Conservation (phyloP, 106 monocot genomes). For the Acorus gramineus region DNA sequence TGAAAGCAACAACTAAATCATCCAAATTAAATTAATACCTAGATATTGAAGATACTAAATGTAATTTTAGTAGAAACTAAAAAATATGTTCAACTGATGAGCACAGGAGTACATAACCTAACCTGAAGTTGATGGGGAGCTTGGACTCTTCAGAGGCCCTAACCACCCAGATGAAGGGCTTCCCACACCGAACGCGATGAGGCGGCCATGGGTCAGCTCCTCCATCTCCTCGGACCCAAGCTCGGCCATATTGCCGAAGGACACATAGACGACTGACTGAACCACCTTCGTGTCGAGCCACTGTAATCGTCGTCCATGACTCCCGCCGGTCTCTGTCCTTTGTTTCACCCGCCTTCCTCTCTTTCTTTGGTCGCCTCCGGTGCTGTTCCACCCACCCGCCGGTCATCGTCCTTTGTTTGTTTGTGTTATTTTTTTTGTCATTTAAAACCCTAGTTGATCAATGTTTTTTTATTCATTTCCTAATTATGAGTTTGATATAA, state of each 20-base stretch:
- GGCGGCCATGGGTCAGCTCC: constrained; percentile 18
- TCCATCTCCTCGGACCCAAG: constrained; percentile 6
- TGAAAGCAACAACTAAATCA: no score
- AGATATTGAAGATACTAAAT: no score
- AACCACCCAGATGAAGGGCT: constrained; percentile 40
- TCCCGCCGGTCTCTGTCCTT: neutral
- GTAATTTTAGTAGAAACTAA: no score
- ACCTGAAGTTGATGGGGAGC: neutral
- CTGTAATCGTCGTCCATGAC: neutral
- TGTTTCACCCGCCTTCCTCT: constrained; percentile 10
- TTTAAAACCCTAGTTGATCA: no score
- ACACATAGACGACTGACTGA: constrained; percentile 34
- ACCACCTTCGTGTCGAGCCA: constrained; percentile 29
- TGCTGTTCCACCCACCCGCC: no score
- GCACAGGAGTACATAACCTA: no score
- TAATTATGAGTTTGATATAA: no score
- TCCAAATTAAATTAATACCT: no score
- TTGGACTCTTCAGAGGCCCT: constrained; percentile 12
- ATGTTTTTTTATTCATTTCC: no score
- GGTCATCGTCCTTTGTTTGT: no score
- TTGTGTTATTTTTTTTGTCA: no score
- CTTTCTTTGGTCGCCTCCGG: constrained; percentile 18
- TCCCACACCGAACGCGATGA: neutral
- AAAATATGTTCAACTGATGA: no score
- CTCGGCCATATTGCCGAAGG: constrained; percentile 32